phyloP scores from a whole-genome alignment of 129 eudicot genomes.

The Sambucus nigra region DNA sequence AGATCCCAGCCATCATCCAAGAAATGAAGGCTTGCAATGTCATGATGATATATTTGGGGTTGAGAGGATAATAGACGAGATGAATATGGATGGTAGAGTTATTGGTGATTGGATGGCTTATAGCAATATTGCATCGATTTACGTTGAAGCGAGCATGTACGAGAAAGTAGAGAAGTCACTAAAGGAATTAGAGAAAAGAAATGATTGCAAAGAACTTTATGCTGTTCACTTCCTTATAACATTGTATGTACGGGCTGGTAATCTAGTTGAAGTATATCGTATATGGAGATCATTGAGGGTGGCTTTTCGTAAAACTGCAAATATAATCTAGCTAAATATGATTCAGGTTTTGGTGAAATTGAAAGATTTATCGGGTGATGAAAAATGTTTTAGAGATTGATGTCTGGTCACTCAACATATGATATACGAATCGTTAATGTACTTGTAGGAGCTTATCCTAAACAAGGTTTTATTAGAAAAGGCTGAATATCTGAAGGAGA shows the following conservation, averaged over 20 bases:
- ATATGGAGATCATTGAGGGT: constrained; percentile 91
- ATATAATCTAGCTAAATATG: constrained; percentile 81
- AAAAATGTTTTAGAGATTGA: constrained; percentile 88
- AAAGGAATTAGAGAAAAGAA: constrained; percentile 76
- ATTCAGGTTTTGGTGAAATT: constrained; percentile 74
- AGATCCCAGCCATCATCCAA: constrained; percentile 46
- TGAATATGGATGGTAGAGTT: constrained; percentile 79
- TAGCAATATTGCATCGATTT: constrained; percentile 88
- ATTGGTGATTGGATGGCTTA: constrained; percentile 85
- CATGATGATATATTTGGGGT: constrained; percentile 73
- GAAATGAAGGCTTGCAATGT: constrained; percentile 87
- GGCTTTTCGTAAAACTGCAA: constrained; percentile 72
- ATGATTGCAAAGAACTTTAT: constrained; percentile 37
- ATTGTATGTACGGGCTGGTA: constrained; percentile 72
- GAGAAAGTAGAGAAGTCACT: constrained; percentile 78
- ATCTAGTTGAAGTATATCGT: constrained; percentile 80
- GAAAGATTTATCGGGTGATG: constrained; percentile 91
- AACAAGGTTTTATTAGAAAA: constrained; percentile 46
- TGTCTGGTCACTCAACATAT: constrained; percentile 37
- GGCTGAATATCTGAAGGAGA: constrained; percentile 55
- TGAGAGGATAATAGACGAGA: constrained; percentile 73
- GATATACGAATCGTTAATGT: constrained; percentile 75
- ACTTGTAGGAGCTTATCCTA: constrained; percentile 64
- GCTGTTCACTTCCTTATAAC: constrained; percentile 85
- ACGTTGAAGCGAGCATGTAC: constrained; percentile 55